Evolutionary conservation across 2,329 filamentous ascomycete species (phyloP), one percentile per base, ranked within the genome.

Genomic region (Gaeumannomyces sp.): DNA sequence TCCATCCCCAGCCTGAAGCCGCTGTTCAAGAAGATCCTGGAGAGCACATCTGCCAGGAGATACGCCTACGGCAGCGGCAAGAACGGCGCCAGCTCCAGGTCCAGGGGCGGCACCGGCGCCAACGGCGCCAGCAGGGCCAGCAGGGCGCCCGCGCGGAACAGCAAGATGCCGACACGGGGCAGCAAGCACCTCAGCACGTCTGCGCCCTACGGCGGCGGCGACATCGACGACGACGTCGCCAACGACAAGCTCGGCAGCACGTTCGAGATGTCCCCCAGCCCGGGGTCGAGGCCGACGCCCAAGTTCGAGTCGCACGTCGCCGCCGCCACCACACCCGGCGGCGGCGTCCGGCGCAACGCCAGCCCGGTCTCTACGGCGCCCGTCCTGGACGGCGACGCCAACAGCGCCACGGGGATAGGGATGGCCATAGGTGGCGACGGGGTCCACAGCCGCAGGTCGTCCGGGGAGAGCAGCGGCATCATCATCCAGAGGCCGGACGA

Each of bases 1-100:
- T 69, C 68, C 63, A 66, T 71, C 45, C 70, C 69, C 13, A 65
- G 69, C 29, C 62, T 65, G n/a, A 68, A 67, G 22, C 70, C 69
- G 1, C 64, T 71, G 16, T 68, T 69, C 66, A 67, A 64, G 62
- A 33, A 63, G 16, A 38, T 69, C 11, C 45, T 66, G 7, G 29
- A 35, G 19, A 27, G 29, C 29, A 60, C 59, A 6, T 60, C 29
- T 4, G 28, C 59, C 59, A 33, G 25, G 29, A 29, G 16, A 10
- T 45, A 45, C 7, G 38, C 38, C 38, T 59, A 62, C 19, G 28
- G 59, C 4, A 64, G 59, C 50, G 64, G 60, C 50, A 61, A 33
- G 27, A 31, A 59, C 27, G 25, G 25, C 38, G 38, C 16, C 57
- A 59, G 10, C 57, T 59, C 57, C 16, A 60, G 25, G 59, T 33